Base-by-base conservation (phyloP, 2,329 filamentous ascomycete species). In the Hypoxylon sp. region DNA sequence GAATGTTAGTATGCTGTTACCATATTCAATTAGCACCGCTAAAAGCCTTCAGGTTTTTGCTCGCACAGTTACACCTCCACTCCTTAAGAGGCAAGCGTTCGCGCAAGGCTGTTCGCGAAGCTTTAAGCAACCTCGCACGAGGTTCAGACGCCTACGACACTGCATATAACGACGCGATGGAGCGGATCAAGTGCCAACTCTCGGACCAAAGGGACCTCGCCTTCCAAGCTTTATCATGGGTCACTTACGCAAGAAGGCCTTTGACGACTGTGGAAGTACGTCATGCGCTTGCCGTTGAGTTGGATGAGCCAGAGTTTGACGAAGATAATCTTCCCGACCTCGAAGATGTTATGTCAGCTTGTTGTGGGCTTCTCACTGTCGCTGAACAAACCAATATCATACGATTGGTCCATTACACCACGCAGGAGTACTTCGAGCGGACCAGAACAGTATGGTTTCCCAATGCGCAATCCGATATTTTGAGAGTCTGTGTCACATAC, bases 341-440 rank as follows among this genome's bases (percentile, higher is more conserved):
- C 1, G 72, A 76, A 6, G 70, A 76, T 1, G 59, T 82, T 1
- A 58, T 81, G 0, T 77, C 76, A 2, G 71, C 73, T 1, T 84
- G 80, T 58, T 75, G 74, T 32, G 80, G 81, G 0, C 53, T 84
- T 11, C 76, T 84, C 1, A 78, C 74, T 0, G 37, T 81, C 2
- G 79, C 83, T 37, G 59, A 77, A 43, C 64, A 78, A 44, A 82
- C 73, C 47, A 47, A 72, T 17, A 71, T 77, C 22, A 70, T 83
- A 11, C 74, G 79, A 3, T 63, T 84, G 0, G 78, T 81, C 2
- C 81, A 84, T 63, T 80, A 81, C 56, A 83, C 82, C 0, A 74
- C 80, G 0, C 78, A 82, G 46, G 76, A 82, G 39, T 84, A 81
- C 65, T 76, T 84, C 46, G 72, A 79, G 19, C 48, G 60, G 13